Evolutionary conservation across 371 early-diverging fungal species (phyloP).

Genomic region (Paraphysoderma sedebokerense): DNA sequence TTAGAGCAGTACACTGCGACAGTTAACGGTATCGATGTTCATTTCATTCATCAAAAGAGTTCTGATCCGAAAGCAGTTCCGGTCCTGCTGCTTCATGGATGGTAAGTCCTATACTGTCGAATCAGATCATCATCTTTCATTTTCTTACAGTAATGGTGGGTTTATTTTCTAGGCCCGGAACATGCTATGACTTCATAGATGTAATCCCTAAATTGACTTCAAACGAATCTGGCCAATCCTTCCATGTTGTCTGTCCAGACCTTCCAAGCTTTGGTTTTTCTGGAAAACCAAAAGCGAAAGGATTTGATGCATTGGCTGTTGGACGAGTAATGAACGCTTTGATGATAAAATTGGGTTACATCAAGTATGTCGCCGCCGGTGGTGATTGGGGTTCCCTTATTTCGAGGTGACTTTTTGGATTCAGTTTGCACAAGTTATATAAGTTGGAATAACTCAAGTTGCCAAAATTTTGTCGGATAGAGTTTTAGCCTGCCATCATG

Average conservation of each 20-base stretch:
- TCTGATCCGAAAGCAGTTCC: slow-evolving; percentile 27
- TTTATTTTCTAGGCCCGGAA: no score
- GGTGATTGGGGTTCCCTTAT: no score
- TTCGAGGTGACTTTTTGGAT: no score
- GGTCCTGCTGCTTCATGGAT: slow-evolving; percentile 41
- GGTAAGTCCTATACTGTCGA: no score
- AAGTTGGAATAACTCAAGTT: no score
- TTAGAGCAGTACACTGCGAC: no score
- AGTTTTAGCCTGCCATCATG: no score
- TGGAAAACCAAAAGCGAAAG: slow-evolving; percentile 18
- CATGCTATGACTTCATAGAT: slow-evolving; percentile 42
- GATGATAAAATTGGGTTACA: slow-evolving; percentile 24
- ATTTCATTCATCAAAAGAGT: slow-evolving; percentile 37
- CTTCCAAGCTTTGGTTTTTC: slow-evolving; percentile 46
- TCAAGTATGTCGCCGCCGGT: no score
- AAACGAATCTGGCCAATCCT: slow-evolving; percentile 12
- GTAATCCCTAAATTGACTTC: slow-evolving; percentile 19
- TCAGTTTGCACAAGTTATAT: no score
- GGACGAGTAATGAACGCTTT: slow-evolving; percentile 23
- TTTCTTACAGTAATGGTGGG: no score
- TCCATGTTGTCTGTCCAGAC: slow-evolving; percentile 39
- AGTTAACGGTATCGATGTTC: slow-evolving; percentile 28
- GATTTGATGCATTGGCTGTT: slow-evolving; percentile 17
- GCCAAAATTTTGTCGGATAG: no score
- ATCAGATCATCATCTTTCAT: no score